phyloP scores from a whole-genome alignment of 306 rosid genomes.

The Sicyos edulis region DNA sequence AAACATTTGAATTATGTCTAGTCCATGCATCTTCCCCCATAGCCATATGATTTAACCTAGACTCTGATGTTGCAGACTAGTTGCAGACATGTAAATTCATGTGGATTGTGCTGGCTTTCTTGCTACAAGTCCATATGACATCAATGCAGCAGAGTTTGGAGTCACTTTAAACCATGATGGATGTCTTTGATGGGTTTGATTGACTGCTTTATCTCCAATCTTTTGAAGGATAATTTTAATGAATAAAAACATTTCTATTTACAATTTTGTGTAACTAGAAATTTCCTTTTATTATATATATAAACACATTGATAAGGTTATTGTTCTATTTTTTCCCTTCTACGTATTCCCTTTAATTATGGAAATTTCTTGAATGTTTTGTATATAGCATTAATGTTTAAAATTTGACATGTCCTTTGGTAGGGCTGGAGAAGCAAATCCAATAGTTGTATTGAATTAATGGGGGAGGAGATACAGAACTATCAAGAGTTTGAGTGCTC shows the following conservation, averaged over 20 bases:
- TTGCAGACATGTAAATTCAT: background rate
- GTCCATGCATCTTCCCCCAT: background rate
- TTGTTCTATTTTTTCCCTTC: background rate
- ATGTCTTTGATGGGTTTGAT: slow-evolving; percentile 9
- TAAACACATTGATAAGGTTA: background rate
- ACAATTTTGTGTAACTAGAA: background rate
- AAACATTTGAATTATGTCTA: background rate
- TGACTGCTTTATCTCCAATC: slow-evolving; percentile 9
- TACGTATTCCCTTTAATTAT: background rate
- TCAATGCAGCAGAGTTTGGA: background rate
- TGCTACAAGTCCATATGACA: slow-evolving; percentile 4
- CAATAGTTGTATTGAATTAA: background rate
- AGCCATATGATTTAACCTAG: background rate
- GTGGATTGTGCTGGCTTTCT: slow-evolving; percentile 4
- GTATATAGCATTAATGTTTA: background rate
- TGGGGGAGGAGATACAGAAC: background rate
- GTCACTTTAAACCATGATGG: background rate
- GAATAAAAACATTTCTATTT: background rate
- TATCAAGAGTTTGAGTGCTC: background rate
- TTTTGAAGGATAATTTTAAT: slow-evolving; percentile 5
- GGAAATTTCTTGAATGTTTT: slow-evolving; percentile 10
- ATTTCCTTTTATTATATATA: background rate
- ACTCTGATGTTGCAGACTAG: slow-evolving; percentile 5
- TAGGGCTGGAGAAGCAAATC: background rate
- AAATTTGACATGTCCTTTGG: background rate